Percentiles rank a stretch among this genome's conserved stretches.
These are phyloP conservation scores for Yarrowia porcina DNA, from an alignment of 805 yeast genomes.

Conservation along the genomic window DNA sequence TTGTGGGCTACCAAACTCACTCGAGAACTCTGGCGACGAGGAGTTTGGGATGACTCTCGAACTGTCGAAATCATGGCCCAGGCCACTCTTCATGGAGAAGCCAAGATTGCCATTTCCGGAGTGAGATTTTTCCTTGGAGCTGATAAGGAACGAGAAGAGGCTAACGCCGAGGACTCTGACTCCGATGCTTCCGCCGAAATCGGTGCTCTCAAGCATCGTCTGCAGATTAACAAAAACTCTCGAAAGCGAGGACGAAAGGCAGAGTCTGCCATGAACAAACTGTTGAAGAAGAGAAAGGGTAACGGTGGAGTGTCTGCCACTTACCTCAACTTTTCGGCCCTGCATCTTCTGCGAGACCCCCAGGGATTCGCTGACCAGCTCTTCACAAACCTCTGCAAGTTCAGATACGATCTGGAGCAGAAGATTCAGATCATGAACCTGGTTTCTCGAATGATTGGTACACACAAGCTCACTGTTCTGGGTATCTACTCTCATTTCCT, in stretches of 20 bases:
- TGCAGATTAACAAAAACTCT: slow-evolving; percentile 78
- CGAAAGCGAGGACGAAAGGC: slow-evolving; percentile 76
- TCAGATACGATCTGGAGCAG: slow-evolving; percentile 79
- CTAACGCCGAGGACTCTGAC: slow-evolving; percentile 63
- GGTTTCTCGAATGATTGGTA: slow-evolving; percentile 84
- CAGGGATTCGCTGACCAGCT: slow-evolving; percentile 93
- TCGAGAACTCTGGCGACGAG: slow-evolving; percentile 95
- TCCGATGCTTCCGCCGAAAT: slow-evolving; percentile 50
- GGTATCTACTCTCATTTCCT: slow-evolving; percentile 87
- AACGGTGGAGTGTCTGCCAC: slow-evolving; percentile 56
- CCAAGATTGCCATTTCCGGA: slow-evolving; percentile 85
- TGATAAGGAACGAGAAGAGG: slow-evolving; percentile 87
- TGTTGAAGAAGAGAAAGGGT: slow-evolving; percentile 55
- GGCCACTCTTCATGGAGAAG: slow-evolving; percentile 79
- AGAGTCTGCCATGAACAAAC: slow-evolving; percentile 64
- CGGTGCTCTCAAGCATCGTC: slow-evolving; percentile 69
- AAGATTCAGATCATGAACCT: slow-evolving; percentile 84
- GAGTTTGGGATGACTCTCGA: slow-evolving; percentile 96
- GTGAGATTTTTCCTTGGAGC: slow-evolving; percentile 91
- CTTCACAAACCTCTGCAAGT: slow-evolving; percentile 69
- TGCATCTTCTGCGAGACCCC: slow-evolving; percentile 91
- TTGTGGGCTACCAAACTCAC: slow-evolving; percentile 95
- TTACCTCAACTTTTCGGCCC: slow-evolving; percentile 87
- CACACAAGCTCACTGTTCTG: slow-evolving; percentile 85
- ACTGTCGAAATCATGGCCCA: slow-evolving; percentile 98